Base-by-base conservation (phyloP, 768 basidiomycete species). In the Psilocybe azurescens region DNA sequence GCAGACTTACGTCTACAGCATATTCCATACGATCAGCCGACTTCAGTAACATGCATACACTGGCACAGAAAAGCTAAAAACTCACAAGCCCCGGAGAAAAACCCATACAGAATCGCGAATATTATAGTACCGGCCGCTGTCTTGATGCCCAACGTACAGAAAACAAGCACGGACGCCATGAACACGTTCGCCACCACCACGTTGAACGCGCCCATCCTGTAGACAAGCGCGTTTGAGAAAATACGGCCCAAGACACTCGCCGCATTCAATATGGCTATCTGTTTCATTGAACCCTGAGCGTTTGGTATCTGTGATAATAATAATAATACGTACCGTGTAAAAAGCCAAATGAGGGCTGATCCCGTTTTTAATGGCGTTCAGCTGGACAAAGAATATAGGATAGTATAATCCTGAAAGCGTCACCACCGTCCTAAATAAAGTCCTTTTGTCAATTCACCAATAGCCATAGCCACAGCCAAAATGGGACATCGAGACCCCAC, bases 361-460 rank as follows among this genome's bases (percentile, higher is more conserved):
- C 1, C 81, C 80, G 58, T 84, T 83, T 53, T 76, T 72, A 30
- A 83, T 74, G 0, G 86, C 78, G 59, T 83, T 80, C 11, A 87
- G 70, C 63, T 89, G 87, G 6, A 88, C 65, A 67, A 83, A 88
- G 71, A 85, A 87, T 16, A 85, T 74, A 0, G 86, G 85, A 50
- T 78, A 84, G 61, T 78, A 85, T 33, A 84, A 66, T 2, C 80
- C 82, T 1, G 70, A 64, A 5, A 78, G 67, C 14, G 77, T 74
- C 46, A 75, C 65, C 10, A 75, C 63, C 10, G 77, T 76, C 32
- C 79, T 81, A 56, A 52, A 50, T 33, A 48, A 38, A 38, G 16
- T 29, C 18, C 24, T 24, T 24, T 24, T 24, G 49, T 29, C 29
- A 49, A 38, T 39, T 59, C 39, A 36, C 16, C 46, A 24, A 24